Conservation (phyloP, 2,329 filamentous ascomycete species). For the Trichoderma polysporum region DNA sequence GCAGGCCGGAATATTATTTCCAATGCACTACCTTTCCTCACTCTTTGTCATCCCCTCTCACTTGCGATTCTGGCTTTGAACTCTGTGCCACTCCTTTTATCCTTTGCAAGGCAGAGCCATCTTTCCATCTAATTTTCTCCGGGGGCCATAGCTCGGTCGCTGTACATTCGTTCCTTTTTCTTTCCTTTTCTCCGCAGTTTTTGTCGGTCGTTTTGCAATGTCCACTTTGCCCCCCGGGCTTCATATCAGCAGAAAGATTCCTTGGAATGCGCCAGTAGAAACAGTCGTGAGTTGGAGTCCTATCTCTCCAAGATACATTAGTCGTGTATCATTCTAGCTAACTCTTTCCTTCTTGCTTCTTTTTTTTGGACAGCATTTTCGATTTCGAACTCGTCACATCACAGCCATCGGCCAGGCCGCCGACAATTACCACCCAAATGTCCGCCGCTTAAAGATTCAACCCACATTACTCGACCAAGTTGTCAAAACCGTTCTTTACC, state of each 20-base stretch:
- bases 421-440: conserved; percentile 26
- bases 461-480: conserved; percentile 14
- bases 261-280: conserved; percentile 12
- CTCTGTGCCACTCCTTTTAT: not conserved
- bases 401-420: conserved; percentile 17
- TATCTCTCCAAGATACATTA: not conserved
- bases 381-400: conserved; percentile 21
- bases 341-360: not conserved
- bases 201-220: conserved; percentile 17
- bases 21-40: not conserved
- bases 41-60: not conserved
- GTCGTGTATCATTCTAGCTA: not conserved
- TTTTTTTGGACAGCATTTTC: conserved; percentile 5
- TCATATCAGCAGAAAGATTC: conserved; percentile 15
- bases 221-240: conserved; percentile 16
- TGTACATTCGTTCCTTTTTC: not conserved
- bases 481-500: conserved; percentile 11
- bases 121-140: not conserved
- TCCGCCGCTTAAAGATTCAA: conserved; percentile 20
- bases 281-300: not conserved
- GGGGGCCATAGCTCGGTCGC: not conserved
- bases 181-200: not conserved
- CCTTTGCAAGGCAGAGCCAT: not conserved
- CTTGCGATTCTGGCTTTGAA: not conserved
- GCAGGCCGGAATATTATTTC: conserved; percentile 1